Evolutionary conservation across 768 basidiomycete genomes (phyloP).

Genomic region (Fistulinella prunicolor): DNA sequence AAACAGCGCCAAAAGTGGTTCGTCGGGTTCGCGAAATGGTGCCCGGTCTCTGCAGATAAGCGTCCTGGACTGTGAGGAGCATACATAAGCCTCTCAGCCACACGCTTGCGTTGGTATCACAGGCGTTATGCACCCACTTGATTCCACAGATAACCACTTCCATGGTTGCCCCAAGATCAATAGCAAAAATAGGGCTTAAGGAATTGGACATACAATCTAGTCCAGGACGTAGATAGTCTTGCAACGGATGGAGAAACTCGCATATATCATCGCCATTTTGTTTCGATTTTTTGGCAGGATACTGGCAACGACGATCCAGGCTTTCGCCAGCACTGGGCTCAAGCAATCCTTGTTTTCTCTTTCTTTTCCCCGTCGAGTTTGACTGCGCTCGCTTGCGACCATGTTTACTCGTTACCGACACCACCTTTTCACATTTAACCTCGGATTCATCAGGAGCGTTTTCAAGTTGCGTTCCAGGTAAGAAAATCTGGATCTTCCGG

Average conservation of each 20-base stretch:
- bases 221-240: constrained; percentile 49
- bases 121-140: constrained; percentile 48
- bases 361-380: not conserved
- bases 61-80: constrained; percentile 53
- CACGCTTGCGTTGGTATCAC: not conserved
- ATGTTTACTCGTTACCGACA: not conserved
- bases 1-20: constrained; percentile 85
- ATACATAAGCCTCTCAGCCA: not conserved
- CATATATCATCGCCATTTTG: constrained; percentile 50
- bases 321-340: not conserved
- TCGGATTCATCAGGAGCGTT: not conserved
- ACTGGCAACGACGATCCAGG: not conserved
- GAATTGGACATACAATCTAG: constrained; percentile 55
- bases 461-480: constrained; percentile 4
- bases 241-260: constrained; percentile 47
- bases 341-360: not conserved
- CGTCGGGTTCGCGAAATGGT: constrained; percentile 76
- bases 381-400: not conserved
- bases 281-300: constrained; percentile 31
- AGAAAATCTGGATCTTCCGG: constrained; percentile 4
- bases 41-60: constrained; percentile 64
- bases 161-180: not conserved
- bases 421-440: not conserved
- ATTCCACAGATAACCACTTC: constrained; percentile 84
- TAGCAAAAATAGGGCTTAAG: not conserved